Base-by-base conservation (phyloP, 805 yeast genomes). In the Isabelozyma rhagii region DNA sequence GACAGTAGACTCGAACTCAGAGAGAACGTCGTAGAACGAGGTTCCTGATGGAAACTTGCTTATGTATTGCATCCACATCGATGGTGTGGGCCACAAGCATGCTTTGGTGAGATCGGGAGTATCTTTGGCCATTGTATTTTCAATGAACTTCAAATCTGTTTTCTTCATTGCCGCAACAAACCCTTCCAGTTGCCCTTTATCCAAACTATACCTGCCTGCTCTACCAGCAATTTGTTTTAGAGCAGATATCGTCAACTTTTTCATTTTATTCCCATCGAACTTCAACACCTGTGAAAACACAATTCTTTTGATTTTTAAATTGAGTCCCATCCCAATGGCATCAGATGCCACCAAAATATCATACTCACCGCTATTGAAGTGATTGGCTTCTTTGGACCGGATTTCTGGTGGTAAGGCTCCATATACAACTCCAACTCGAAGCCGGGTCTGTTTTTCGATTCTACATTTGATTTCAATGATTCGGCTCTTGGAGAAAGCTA, bases 391-490 rank as follows among this genome's bases (percentile, higher is more conserved):
- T 55, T 82, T 82, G 3, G 90, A 82, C 56, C 99, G 79, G 0
- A 93, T 89, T 63, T 94, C 98, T 0, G 98, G 96, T 0, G 99
- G 99, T 42, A 94, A 72, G 0, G 96, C 92, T 18, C 99, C 99
- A 62, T 94, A 94, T 29, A 94, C 85, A 1, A 94, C 91, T 1
- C 96, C 96, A 48, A 93, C 96, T 61, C 80, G 84, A 34, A 81
- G 62, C 8, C 78, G 67, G 0, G 96, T 85, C 7, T 66, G 62
- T 41, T 68, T 68, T 62, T 92, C 97, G 50, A 94, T 86, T 48
- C 74, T 69, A 40, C 85, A 79, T 61, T 92, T 89, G 55, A 82
- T 67, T 45, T 81, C 81, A 53, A 91, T 70, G 42, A 94, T 90
- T 55, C 78, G 77, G 44, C 80, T 75, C 64, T 92, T 89, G 14